phyloP scores from a whole-genome alignment of 345 rosid species.

The Brassica cretica region DNA sequence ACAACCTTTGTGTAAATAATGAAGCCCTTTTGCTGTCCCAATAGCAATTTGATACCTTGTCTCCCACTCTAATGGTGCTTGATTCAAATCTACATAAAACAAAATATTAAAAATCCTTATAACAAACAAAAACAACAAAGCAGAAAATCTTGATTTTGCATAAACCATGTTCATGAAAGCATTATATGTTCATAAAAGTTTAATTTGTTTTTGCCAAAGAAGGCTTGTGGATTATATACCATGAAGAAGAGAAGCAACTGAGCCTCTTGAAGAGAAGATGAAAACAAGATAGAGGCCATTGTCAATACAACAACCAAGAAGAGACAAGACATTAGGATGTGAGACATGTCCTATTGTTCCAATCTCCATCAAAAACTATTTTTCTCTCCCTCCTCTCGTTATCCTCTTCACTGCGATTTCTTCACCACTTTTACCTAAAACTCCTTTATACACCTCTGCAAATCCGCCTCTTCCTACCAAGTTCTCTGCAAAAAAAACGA shows the following conservation, averaged over 20 bases:
- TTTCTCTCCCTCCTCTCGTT: slow-evolving; percentile 64
- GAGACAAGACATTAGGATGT: slow-evolving; percentile 76
- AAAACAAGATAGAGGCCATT: slow-evolving; percentile 88
- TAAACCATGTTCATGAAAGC: not conserved
- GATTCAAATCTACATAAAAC: slow-evolving; percentile 46
- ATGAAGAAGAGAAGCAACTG: slow-evolving; percentile 90
- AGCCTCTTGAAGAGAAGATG: slow-evolving; percentile 82
- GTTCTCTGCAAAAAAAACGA: slow-evolving; percentile 46
- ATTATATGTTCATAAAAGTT: not conserved
- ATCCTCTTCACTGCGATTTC: slow-evolving; percentile 87
- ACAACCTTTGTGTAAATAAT: slow-evolving; percentile 88
- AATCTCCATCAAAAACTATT: slow-evolving; percentile 87
- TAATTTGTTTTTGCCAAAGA: not conserved
- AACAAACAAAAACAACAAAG: not conserved
- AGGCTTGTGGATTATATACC: slow-evolving; percentile 43
- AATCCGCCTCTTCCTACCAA: slow-evolving; percentile 91
- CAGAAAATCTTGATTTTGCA: not conserved
- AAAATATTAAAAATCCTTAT: not conserved
- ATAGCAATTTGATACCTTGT: slow-evolving; percentile 72
- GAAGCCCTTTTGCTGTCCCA: slow-evolving; percentile 85
- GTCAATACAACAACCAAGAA: slow-evolving; percentile 87
- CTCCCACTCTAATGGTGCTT: slow-evolving; percentile 65
- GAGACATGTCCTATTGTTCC: slow-evolving; percentile 91
- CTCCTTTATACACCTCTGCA: slow-evolving; percentile 88
- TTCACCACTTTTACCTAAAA: slow-evolving; percentile 45